Conservation (phyloP, 2,329 filamentous ascomycete genomes). For the Talaromyces amestolkiae region DNA sequence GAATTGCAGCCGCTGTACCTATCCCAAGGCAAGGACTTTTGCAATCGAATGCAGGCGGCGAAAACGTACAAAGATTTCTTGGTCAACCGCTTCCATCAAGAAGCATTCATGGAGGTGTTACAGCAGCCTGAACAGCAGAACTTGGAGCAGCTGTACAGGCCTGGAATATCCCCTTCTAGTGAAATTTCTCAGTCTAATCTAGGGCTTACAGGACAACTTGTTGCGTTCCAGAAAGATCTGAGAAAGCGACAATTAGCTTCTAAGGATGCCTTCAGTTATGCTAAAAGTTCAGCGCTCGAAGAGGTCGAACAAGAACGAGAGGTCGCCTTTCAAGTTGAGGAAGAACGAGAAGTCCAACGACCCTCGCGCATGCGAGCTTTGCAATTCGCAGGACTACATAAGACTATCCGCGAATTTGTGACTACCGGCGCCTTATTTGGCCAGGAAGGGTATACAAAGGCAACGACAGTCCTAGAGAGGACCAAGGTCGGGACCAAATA, state of each 20-base stretch:
- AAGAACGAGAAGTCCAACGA: slow-evolving; percentile 55
- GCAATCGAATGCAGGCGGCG: slow-evolving; percentile 53
- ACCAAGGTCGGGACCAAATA: slow-evolving; percentile 26
- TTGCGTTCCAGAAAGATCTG: slow-evolving; percentile 31
- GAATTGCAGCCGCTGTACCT: slow-evolving; percentile 59
- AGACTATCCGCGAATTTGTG: slow-evolving; percentile 48
- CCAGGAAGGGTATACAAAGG: not conserved
- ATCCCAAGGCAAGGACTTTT: slow-evolving; percentile 62
- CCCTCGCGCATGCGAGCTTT: slow-evolving; percentile 42
- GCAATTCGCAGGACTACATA: slow-evolving; percentile 48
- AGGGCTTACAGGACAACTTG: slow-evolving; percentile 30
- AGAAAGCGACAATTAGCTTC: not conserved
- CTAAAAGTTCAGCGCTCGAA: slow-evolving; percentile 32
- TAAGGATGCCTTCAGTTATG: slow-evolving; percentile 35
- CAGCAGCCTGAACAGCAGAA: slow-evolving; percentile 57
- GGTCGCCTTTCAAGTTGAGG: slow-evolving; percentile 47
- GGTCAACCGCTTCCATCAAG: slow-evolving; percentile 31
- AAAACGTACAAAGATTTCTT: slow-evolving; percentile 46
- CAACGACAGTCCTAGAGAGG: not conserved
- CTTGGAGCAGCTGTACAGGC: slow-evolving; percentile 57
- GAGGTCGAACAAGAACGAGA: slow-evolving; percentile 61
- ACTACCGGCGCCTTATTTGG: slow-evolving; percentile 39
- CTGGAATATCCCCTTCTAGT: no score
- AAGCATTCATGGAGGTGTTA: slow-evolving; percentile 46
- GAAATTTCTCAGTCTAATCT: slow-evolving; percentile 21